Base-by-base conservation (phyloP, 192 early-diverging fungal genomes). In the Coemansia pectinata region DNA sequence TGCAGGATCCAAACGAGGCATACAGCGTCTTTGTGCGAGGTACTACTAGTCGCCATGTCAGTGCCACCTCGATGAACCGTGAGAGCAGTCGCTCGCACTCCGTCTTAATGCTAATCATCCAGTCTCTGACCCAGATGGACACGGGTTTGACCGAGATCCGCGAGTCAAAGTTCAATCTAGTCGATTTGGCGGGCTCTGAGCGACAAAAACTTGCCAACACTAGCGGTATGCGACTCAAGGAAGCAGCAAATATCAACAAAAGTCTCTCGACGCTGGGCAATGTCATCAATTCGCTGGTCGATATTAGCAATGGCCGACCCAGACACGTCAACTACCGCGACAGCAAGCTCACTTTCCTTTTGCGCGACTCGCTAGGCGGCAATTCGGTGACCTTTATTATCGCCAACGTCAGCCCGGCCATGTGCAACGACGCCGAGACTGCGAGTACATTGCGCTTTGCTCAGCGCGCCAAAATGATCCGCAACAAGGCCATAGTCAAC, bases 171-270 rank as follows among this genome's bases (percentile, higher is more conserved):
- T 91, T 95, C 74, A 92, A 88, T 53, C 76, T 91, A 62, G 91
- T 93, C n/a, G 93, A 94, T 67, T 72, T 94, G 12, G 93, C 93
- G 29, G 90, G 92, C 61, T 89, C 88, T 25, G 90, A 91, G 73
- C 87, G 90, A 36, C 89, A 90, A 57, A 88, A 90, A 60, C 77
- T 78, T 31, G 86, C 90, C 12, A 86, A 85, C 25, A 88, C 90
- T 0, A 88, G 85, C 47, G 88, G 88, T 0, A 52, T 84, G 64
- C 85, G 92, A 2, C 69, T 95, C 34, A 89, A 90, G 59, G 94
- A 95, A 60, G 94, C 92, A 4, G 86, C 88, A 21, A 89, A 90
- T 67, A 95, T 95, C 77, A 95, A 95, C 80, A 91, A 89, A 77
- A 90, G 88, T 21, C 72, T 95, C 50, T 87, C 88, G 25, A 89